phyloP scores from a whole-genome alignment of 2,329 filamentous ascomycete species.

The Mycosphaerella arachidis region DNA sequence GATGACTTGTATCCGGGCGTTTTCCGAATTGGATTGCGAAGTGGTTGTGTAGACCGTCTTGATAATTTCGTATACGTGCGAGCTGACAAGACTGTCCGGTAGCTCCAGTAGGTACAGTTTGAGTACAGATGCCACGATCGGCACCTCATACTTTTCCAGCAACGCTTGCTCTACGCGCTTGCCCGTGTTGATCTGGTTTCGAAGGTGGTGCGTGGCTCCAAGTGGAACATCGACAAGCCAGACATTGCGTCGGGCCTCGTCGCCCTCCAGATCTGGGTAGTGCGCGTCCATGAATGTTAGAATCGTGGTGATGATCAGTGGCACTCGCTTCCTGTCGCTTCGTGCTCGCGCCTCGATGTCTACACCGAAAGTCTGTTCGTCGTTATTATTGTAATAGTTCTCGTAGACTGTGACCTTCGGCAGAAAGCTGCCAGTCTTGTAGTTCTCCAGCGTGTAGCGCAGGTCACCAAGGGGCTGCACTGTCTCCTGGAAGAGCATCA shows the following conservation, averaged over 20 bases:
- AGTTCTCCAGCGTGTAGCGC: slow-evolving; percentile 92
- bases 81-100: slow-evolving; percentile 96
- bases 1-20: slow-evolving; percentile 78
- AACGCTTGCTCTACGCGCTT: slow-evolving; percentile 71
- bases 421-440: slow-evolving; percentile 87
- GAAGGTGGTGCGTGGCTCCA: slow-evolving; percentile 75
- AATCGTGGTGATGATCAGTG: slow-evolving; percentile 84
- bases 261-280: slow-evolving; percentile 95
- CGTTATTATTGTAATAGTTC: slow-evolving; percentile 98
- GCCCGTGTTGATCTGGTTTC: slow-evolving; percentile 79
- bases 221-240: slow-evolving; percentile 94
- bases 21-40: slow-evolving; percentile 68
- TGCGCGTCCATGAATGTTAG: slow-evolving; percentile 93
- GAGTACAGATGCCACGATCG: slow-evolving; percentile 84
- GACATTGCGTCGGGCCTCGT: slow-evolving; percentile 84
- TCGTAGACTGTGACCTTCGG: slow-evolving; percentile 91
- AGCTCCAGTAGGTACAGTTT: slow-evolving; percentile 94
- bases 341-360: slow-evolving; percentile 93
- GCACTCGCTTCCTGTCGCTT: slow-evolving; percentile 92
- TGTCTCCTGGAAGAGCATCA: slow-evolving; percentile 98
- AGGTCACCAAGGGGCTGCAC: slow-evolving; percentile 90
- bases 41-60: slow-evolving; percentile 92
- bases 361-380: slow-evolving; percentile 96
- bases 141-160: slow-evolving; percentile 84
- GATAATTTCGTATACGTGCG: slow-evolving; percentile 97